Evolutionary conservation across 441 rosid genomes (phyloP).

Genomic region (Gossypium schwendimanii): DNA sequence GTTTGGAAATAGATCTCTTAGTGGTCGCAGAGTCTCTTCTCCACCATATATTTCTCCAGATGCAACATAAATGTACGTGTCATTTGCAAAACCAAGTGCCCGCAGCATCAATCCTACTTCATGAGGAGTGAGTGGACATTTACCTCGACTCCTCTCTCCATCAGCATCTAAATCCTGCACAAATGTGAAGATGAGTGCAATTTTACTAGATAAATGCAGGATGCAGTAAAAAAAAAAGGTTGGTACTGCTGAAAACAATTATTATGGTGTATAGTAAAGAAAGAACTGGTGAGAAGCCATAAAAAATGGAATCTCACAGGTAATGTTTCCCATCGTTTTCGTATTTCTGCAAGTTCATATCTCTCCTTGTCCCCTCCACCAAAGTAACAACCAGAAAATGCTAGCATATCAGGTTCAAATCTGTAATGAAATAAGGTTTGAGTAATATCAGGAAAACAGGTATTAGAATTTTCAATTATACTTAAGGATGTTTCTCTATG

Average conservation of each 20-base stretch:
- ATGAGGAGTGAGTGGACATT: conserved; percentile 93
- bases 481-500: background rate
- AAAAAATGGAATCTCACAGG: conserved; percentile 57
- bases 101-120: conserved; percentile 96
- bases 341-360: conserved; percentile 78
- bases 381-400: conserved; percentile 95
- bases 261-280: background rate
- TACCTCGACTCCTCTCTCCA: conserved; percentile 88
- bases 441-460: conserved; percentile 3
- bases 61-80: conserved; percentile 81
- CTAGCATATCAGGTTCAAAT: conserved; percentile 98
- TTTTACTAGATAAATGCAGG: conserved; percentile 1
- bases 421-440: conserved; percentile 33
- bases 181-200: background rate
- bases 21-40: conserved; percentile 76
- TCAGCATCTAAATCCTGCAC: conserved; percentile 75
- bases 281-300: conserved; percentile 5
- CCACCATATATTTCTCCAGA: conserved; percentile 99
- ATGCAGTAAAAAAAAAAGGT: background rate
- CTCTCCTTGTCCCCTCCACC: conserved; percentile 97
- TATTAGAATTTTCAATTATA: background rate
- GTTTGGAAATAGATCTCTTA: conserved; percentile 82
- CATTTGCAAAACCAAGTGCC: conserved; percentile 83
- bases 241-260: background rate
- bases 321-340: conserved; percentile 92